Evolutionary conservation across 257 asterid species (phyloP).

Genomic region (Fraxinus quadrangulata): DNA sequence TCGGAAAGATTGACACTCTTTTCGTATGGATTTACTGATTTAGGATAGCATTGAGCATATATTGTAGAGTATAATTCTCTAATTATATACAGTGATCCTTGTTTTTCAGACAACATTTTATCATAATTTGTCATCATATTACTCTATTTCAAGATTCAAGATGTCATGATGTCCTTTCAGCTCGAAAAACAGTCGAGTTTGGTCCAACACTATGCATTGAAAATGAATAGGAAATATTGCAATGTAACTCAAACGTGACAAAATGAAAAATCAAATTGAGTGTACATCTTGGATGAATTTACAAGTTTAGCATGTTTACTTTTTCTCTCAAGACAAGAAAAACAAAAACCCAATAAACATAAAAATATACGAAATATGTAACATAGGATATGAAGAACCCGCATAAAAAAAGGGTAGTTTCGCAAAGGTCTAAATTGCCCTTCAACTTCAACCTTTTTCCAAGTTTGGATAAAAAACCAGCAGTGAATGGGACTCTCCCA

Average conservation of each 20-base stretch:
- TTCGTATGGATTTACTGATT: neutral
- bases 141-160: neutral
- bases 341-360: conserved; percentile 34
- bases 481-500: conserved; percentile 76
- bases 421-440: conserved; percentile 82
- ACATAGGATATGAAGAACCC: conserved; percentile 25
- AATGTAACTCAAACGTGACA: no score
- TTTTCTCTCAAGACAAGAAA: conserved; percentile 14
- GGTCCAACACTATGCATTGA: conserved; percentile 19
- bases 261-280: neutral
- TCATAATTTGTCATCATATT: conserved; percentile 2
- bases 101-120: neutral
- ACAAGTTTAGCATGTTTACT: conserved; percentile 21
- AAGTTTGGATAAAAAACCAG: conserved; percentile 46
- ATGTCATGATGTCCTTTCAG: no score
- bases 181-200: neutral
- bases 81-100: conserved; percentile 4
- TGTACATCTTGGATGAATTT: neutral
- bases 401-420: conserved; percentile 48
- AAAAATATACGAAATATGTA: conserved; percentile 28
- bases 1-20: neutral
- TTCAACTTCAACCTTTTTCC: conserved; percentile 77
- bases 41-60: neutral
- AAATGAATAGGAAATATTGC: conserved; percentile 15
- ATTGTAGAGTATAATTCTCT: neutral